Evolutionary conservation across 1,284 basidiomycete genomes (phyloP).

Genomic region (Gymnopus androsaceus): DNA sequence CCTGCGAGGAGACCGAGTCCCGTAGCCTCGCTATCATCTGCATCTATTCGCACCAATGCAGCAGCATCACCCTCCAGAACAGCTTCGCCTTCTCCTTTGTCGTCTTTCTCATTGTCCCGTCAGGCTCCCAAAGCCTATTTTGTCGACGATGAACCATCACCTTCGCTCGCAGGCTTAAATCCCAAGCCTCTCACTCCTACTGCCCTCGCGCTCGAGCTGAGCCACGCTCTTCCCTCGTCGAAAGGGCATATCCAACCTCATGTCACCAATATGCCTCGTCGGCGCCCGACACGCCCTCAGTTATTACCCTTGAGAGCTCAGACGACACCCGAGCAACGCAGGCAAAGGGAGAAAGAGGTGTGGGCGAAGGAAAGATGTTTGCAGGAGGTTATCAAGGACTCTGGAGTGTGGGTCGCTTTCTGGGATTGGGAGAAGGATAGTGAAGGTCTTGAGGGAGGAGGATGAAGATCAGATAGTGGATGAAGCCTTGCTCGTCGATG

Average conservation of each 20-base stretch:
- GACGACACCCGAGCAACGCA: background rate
- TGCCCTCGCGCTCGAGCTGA: background rate
- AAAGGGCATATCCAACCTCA: slow-evolving; percentile 19
- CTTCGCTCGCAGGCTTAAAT: background rate
- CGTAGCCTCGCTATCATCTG: background rate
- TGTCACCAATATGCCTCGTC: slow-evolving; percentile 11
- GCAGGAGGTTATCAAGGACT: background rate
- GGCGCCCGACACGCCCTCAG: background rate
- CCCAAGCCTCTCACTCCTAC: background rate
- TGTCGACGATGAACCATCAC: background rate
- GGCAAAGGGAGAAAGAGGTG: background rate
- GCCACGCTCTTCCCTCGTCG: background rate
- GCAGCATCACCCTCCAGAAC: background rate
- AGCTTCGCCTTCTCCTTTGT: background rate
- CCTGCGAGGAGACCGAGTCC: background rate
- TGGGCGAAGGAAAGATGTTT: slow-evolving; percentile 1
- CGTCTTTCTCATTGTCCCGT: background rate
- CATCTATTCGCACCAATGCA: slow-evolving; percentile 3
- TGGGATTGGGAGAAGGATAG: slow-evolving; percentile 1
- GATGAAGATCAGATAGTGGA: background rate
- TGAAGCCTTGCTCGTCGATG: background rate
- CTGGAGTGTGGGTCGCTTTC: background rate
- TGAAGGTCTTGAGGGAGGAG: background rate
- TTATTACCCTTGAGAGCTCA: background rate
- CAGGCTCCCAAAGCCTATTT: background rate